Base-by-base conservation (phyloP, 805 yeast species). In the Cyberlindnera xishuangbannaensis region DNA sequence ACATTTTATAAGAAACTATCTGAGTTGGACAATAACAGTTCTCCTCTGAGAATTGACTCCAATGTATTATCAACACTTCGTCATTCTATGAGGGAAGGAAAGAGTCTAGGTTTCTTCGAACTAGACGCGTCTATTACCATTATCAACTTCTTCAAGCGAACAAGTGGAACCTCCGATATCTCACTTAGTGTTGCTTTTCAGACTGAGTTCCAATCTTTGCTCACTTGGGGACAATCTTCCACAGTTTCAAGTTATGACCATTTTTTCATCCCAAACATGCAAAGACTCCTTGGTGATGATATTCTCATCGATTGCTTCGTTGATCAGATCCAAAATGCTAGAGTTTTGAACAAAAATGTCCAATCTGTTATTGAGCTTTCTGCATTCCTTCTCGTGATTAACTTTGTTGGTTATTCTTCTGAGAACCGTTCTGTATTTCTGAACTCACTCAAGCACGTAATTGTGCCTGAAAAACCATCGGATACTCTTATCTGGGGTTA, bases 181-280 rank as follows among this genome's bases (percentile, higher is more conserved):
- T 42, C 47, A 8, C 28, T 50, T 20, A 29, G 41, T 22, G 38
- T 37, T 7, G 18, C 36, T 5, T 50, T 51, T 27, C 44, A 45
- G 24, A 19, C 34, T 11, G 47, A 41, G 28, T 40, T 53, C 29
- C 47, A 47, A 11, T 17, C 28, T 1, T 28, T 51, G 7, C 11
- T 51, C 13, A 39, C 45, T 7, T 51, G 53, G 52, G 45, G 40
- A 12, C 55, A 50, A 25, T 39, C 50, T 1, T 39, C 51, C 1
- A 29, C 37, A 1, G 15, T 41, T 6, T 36, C 51, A n/a, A 24
- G 19, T 1, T 44, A 46, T 18, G 51, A 53, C 27, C 43, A 39
- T 16, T 41, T 36, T 11, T 34, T 44, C 17, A 26, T 51, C 2
- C 14, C 36, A 2, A 36, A 32, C 6, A 28, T 48, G 31, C 18